Percentiles rank a stretch among this genome's conserved stretches.
These are phyloP conservation scores for Globisporangium radiosum DNA, from an alignment of 352 stramenopile species.

Conservation along the genomic window DNA sequence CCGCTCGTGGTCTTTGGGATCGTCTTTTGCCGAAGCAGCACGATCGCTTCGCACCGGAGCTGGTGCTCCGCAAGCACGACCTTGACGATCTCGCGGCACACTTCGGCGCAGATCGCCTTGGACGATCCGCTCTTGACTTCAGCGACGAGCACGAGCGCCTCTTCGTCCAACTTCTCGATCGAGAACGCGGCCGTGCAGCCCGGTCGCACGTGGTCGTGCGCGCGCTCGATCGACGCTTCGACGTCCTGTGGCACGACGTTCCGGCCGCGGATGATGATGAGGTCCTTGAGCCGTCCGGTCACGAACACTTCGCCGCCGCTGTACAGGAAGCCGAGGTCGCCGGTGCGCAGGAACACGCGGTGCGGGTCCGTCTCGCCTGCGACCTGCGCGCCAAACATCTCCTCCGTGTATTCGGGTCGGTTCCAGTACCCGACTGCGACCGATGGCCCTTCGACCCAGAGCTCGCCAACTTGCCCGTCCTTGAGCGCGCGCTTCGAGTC, in stretches of 20 bases:
- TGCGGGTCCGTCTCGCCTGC: conserved; percentile 28
- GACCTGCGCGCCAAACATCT: conserved; percentile 63
- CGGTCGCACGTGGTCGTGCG: conserved; percentile 60
- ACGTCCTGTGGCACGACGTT: conserved; percentile 78
- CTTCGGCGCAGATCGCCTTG: conserved; percentile 38
- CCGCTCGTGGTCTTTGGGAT: conserved; percentile 84
- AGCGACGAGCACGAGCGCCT: conserved; percentile 69
- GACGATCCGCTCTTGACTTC: conserved; percentile 65
- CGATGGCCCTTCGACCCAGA: conserved; percentile 89
- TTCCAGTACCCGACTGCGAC: conserved; percentile 74
- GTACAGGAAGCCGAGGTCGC: conserved; percentile 71
- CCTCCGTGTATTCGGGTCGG: conserved; percentile 51
- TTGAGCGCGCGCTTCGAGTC: conserved; percentile 38
- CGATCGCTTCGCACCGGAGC: conserved; percentile 61
- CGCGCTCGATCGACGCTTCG: conserved; percentile 56
- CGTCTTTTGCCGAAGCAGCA: conserved; percentile 60
- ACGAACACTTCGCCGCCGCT: conserved; percentile 65
- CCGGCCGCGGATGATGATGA: conserved; percentile 81
- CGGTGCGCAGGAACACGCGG: conserved; percentile 48
- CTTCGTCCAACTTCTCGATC: conserved; percentile 71
- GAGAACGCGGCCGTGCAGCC: conserved; percentile 75
- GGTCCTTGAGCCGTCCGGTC: conserved; percentile 68
- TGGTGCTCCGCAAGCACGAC: conserved; percentile 62
- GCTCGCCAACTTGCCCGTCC: conserved; percentile 80
- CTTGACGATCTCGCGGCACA: conserved; percentile 64